Evolutionary conservation across 2,329 filamentous ascomycete genomes (phyloP).

Genomic region (Alternaria incomplexa): DNA sequence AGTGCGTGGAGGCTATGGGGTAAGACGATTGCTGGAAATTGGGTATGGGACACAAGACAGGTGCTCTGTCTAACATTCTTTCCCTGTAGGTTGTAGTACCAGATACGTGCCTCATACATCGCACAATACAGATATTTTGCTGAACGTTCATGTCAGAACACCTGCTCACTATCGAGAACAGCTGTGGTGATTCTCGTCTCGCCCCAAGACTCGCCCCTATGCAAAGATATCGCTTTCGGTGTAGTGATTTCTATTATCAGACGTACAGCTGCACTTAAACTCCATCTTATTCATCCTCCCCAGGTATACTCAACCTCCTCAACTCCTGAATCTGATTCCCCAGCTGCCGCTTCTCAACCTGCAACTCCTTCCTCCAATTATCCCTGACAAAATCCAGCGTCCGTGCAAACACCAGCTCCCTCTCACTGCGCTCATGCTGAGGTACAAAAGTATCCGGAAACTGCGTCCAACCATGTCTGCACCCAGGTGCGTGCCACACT

Average conservation of each 20-base stretch:
- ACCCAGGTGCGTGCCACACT: slow-evolving; percentile 45
- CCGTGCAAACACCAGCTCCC: slow-evolving; percentile 44
- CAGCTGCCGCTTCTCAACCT: slow-evolving; percentile 10
- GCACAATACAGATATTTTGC: too few species aligned
- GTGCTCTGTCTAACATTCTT: background rate
- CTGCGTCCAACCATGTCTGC: slow-evolving; percentile 53
- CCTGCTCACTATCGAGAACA: too few species aligned
- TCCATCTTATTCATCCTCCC: background rate
- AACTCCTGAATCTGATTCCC: slow-evolving; percentile 25
- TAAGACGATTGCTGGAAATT: too few species aligned
- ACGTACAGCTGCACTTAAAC: too few species aligned
- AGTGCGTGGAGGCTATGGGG: background rate
- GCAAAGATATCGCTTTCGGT: too few species aligned
- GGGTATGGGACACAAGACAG: too few species aligned
- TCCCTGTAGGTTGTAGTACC: too few species aligned
- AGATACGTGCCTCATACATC: too few species aligned
- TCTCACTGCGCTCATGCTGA: slow-evolving; percentile 47
- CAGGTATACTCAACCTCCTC: slow-evolving; percentile 27
- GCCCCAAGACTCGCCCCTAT: too few species aligned
- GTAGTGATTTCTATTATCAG: too few species aligned
- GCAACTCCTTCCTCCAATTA: slow-evolving; percentile 40
- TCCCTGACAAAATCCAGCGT: slow-evolving; percentile 47
- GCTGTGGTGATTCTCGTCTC: too few species aligned
- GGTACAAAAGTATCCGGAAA: slow-evolving; percentile 49
- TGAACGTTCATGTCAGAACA: too few species aligned